These are phyloP conservation scores for Saccharomyces hybrid DNA, from an alignment of 1,139 yeast genomes.

Conservation along the genomic window DNA sequence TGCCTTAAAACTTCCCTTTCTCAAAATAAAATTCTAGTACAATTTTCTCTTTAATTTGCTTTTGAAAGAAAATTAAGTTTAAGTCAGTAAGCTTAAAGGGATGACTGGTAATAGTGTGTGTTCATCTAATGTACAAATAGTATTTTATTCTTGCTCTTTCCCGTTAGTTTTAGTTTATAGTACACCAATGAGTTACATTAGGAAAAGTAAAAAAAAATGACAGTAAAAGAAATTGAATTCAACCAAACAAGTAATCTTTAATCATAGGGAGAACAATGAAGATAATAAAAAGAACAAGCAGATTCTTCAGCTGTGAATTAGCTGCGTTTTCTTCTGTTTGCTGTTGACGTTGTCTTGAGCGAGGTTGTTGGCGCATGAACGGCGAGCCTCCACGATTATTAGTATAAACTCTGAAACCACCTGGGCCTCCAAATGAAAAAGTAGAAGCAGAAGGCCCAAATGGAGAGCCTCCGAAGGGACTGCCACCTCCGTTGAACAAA, in stretches of 20 bases:
- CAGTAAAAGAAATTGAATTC: neutral
- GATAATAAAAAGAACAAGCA: neutral
- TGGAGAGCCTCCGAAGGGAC: constrained; percentile 33
- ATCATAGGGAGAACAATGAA: neutral
- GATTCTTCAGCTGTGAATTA: neutral
- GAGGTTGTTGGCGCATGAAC: constrained; percentile 13
- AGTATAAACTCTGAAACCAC: constrained; percentile 34
- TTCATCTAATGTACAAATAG: neutral
- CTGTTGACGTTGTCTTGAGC: constrained; percentile 18
- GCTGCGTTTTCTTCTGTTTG: constrained; percentile 14
- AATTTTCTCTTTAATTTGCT: neutral
- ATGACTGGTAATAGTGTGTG: neutral
- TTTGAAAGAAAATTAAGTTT: too few relatives aligned
- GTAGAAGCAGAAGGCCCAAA: constrained; percentile 34
- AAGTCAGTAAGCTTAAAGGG: neutral
- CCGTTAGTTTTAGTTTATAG: neutral
- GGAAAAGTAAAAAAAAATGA: neutral
- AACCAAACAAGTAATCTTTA: neutral
- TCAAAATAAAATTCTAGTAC: neutral
- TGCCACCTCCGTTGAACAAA: constrained; percentile 35
- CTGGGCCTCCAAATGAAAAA: constrained; percentile 44
- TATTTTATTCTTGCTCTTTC: neutral
- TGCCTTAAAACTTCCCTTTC: neutral
- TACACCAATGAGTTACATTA: neutral
- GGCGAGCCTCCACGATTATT: constrained; percentile 23